Conservation (phyloP, 805 yeast species). For the Kurtzmaniella cleridarum region DNA sequence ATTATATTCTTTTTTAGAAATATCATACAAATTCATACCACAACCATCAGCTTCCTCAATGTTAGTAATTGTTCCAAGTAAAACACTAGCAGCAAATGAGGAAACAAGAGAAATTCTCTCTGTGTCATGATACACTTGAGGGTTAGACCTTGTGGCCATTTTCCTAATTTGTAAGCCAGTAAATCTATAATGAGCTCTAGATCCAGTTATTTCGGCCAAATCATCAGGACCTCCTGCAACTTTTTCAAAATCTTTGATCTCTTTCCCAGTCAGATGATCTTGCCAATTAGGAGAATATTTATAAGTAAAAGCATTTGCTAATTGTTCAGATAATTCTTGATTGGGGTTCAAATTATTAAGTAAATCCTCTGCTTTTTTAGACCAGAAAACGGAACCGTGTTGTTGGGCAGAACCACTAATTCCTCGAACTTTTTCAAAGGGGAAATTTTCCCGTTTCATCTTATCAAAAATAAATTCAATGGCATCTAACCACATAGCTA, state of each 20-base stretch:
- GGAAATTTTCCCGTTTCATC: constrained; percentile 48
- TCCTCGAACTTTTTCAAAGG: constrained; percentile 55
- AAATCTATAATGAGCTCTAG: constrained; percentile 82
- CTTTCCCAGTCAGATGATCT: constrained; percentile 79
- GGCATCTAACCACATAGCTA: constrained; percentile 87
- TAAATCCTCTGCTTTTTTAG: constrained; percentile 37
- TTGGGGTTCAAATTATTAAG: constrained; percentile 32
- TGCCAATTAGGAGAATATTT: constrained; percentile 88
- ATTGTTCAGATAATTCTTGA: constrained; percentile 39
- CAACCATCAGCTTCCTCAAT: constrained; percentile 86
- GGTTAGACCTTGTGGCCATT: constrained; percentile 48
- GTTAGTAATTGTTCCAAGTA: constrained; percentile 57
- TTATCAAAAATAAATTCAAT: constrained; percentile 55
- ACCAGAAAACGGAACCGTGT: constrained; percentile 87
- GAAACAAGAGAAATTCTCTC: constrained; percentile 68
- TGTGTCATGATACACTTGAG: constrained; percentile 51
- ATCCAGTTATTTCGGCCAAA: constrained; percentile 71
- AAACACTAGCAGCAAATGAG: constrained; percentile 66
- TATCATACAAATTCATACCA: constrained; percentile 87
- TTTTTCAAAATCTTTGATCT: constrained; percentile 56
- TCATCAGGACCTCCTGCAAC: constrained; percentile 52
- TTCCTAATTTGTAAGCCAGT: constrained; percentile 91
- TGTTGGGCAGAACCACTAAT: constrained; percentile 88
- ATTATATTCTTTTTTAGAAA: constrained; percentile 50
- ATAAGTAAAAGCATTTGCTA: constrained; percentile 53